Evolutionary conservation across 2,329 filamentous ascomycete species (phyloP), one percentile per base, ranked within the genome.

Genomic region (Nemania sp.): DNA sequence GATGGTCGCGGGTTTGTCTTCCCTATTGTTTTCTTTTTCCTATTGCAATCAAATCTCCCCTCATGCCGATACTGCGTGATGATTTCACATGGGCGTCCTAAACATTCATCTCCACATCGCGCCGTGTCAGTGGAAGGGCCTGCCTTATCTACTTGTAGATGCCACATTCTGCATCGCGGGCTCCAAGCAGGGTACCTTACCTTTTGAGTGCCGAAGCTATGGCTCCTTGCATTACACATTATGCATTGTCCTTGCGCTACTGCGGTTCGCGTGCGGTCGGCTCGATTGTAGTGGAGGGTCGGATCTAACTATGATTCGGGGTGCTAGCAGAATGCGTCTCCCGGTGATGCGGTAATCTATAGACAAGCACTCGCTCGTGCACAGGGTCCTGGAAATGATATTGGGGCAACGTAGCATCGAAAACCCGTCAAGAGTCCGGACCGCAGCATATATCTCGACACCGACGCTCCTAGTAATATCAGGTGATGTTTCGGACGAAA

Each of bases 51-150:
- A 15, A n/a, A 21, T 47, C 40, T 49, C 35, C 47, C 55, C 57
- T 35, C 50, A 43, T 55, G 56, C 49, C 34, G 13, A 37, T 25
- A 6, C 47, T 54, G 57, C 60, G 57, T 63, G 60, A 63, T 60
- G 46, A 59, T 34, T 53, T 55, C 54, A 43, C 59, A 25, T 46
- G 18, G n/a, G 9, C 42, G 13, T 15, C 43, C 18, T 18, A 5
- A 7, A 2, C 5, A 39, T 35, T 45, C 43, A 63, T 64, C 29
- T 56, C 56, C 51, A 49, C 47, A 25, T 32, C 29, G 20, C 34
- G 11, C 18, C 60, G 63, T 63, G 60, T 59, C 52, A 42, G n/a
- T 47, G 45, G 21, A 47, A 18, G 45, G 12, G 17, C 29, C 29
- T 43, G 40, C 32, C 17, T 46, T 40, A 25, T 15, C 20, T 20